Evolutionary conservation across 768 basidiomycete species (phyloP), one percentile per base, ranked within the genome.

Genomic region (Paxillus involutus): DNA sequence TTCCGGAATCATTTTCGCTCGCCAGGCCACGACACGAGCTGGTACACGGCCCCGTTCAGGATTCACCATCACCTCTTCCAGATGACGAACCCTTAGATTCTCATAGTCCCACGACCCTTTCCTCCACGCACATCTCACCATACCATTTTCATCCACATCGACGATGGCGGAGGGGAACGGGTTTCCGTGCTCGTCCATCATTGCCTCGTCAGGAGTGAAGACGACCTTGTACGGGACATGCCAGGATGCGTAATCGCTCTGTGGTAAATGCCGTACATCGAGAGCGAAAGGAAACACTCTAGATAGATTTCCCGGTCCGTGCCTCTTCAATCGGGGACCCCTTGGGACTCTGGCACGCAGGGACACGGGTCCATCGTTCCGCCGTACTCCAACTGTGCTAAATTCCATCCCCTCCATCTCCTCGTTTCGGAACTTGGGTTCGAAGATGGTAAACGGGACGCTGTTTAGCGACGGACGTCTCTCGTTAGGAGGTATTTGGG

Each of bases 151-250:
- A n/a, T 52, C 45, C 16, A 52, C 44, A n/a, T 45, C 37, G 35
- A 52, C n/a, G 13, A 26, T 5, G 37, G 46, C 13, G 6, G 44
- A 13, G 3, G 51, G 51, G 4, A 47, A 26, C 1, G 44, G 36
- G 1, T 44, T 19, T 12, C 51, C 51, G 10, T 47, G 37, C 30
- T 26, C 17, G 47, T 54, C 47, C 45, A 30, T 7, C 29, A 24
- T 14, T 14, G 24, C 29, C 32, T 39, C 29, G 33, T 54, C 53
- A 7, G 47, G 53, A 14, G 53, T 54, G 40, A 48, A 54, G 45
- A 49, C 30, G 19, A 54, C n/a, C 24, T 47, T 46, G 47, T 48
- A 54, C 4, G 53, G 53, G 3, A 54, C 3, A n/a, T 33, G 29
- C 40, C 45, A 39, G 6, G 36, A 29, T n/a, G 37, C 12, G n/a